Evolutionary conservation across 108 stramenopile species (phyloP), one percentile per base, ranked within the genome.

Genomic region (Aurantiochytrium sp.): DNA sequence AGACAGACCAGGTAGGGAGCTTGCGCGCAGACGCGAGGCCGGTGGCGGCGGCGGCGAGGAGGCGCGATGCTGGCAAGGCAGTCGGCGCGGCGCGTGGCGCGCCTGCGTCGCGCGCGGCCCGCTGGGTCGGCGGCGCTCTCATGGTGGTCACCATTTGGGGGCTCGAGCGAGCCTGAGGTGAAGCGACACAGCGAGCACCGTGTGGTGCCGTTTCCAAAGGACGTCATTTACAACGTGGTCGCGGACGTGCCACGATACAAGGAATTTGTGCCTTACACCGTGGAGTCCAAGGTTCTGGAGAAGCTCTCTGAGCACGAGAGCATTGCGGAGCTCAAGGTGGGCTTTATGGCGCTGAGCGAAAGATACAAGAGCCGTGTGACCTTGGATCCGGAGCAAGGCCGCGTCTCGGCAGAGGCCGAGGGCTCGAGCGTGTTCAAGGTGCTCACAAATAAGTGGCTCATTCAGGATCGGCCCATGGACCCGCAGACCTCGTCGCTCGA

Each of bases 381-480:
- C 19, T 23, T 47, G 45, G 76, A 83, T 23, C 76, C 76, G 6
- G 51, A 14, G 3, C 18, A 83, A 12, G 51, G 51, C 49, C 12
- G 28, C 14, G 76, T 83, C 3, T n/a, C 45, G 76, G 76, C 76
- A 12, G 4, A 28, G n/a, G 76, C 76, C n/a, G 76, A 83, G 51
- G 76, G 28, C 28, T 83, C 76, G 45, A 25, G 23, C 23, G 49
- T 83, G 10, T 83, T 83, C 76, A 83, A 53, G 76, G 51, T 53
- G 49, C 76, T 83, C 6, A 83, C 49, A 12, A 83, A 47, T 16
- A 83, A 83, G 76, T 83, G 76, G 76, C 25, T n/a, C 12, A 53
- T 83, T 4, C 45, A 83, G 28, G 76, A 83, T 45, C 76, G 76
- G n/a, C 76, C 76, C n/a, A 83, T 83, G 76, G 76, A 83, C 51